Base-by-base conservation (phyloP, 495 filamentous ascomycete species). In the Lophiostoma macrostomum region DNA sequence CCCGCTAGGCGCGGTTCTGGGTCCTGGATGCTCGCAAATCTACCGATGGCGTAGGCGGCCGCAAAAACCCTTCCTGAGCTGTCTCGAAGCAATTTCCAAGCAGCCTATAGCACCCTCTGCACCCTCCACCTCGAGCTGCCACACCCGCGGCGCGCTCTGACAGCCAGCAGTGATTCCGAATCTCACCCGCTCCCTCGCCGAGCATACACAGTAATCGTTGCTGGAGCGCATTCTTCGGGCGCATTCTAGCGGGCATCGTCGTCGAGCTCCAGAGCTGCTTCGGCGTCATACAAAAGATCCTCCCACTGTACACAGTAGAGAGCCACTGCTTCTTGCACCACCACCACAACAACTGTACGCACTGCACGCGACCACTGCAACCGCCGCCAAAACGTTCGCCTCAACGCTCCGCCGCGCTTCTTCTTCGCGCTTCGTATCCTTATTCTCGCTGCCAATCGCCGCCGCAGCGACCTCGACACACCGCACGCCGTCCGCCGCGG, bases 371-470 rank as follows among this genome's bases (percentile, higher is more conserved):
- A 50, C 37, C 8, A 30, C 40, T 29, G 32, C 51, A 29, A 29
- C 40, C 51, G 30, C 54, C 69, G 69, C 59, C 88, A 95, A 86
- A 72, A 80, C 94, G 90, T 96, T 93, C 81, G 87, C 88, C 74
- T 87, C 80, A 58, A 73, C 80, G 32, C 79, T 88, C 73, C 78
- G 81, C 70, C 83, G 85, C 68, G 71, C 79, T 65, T 68, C 78
- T 66, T 60, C 74, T 76, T 69, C 81, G 70, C 69, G 58, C 12
- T 74, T 87, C 69, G 72, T 82, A 64, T 80, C 81, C 66, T 69
- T 76, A 65, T 29, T 84, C 71, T 66, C 74, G 69, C 67, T 83
- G 64, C 71, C 82, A 56, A 68, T 82, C 52, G 78, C 82, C 50
- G 83, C 83, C 46, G 81, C 82, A n/a, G 82, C 82, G 43, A 74